phyloP scores from a whole-genome alignment of 2,329 filamentous ascomycete genomes.

The Achaetomium macrosporum region DNA sequence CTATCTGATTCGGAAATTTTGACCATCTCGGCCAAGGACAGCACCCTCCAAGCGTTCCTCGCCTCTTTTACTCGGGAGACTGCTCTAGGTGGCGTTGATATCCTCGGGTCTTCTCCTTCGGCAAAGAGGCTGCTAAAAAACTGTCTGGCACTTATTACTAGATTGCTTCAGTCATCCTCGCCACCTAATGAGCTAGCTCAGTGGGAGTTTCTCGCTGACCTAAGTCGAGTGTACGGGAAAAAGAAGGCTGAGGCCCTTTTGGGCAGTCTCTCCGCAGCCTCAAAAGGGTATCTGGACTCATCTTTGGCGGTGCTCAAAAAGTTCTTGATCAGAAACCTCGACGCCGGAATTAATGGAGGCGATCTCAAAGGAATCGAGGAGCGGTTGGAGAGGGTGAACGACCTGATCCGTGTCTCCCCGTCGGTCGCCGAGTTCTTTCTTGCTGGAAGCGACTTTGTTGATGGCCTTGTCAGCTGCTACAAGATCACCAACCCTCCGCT shows the following conservation, averaged over 20 bases:
- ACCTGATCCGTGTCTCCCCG: constrained; percentile 57
- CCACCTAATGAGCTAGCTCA: constrained; percentile 46
- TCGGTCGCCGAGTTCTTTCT: constrained; percentile 59
- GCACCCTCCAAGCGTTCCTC: constrained; percentile 59
- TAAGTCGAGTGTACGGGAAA: constrained; percentile 62
- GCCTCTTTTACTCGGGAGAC: constrained; percentile 57
- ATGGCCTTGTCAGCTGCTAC: constrained; percentile 64
- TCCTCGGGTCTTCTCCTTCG: constrained; percentile 31
- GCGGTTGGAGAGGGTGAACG: constrained; percentile 53
- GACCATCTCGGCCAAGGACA: constrained; percentile 45
- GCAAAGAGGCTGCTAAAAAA: constrained; percentile 51
- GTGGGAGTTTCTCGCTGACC: constrained; percentile 63
- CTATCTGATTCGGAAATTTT: constrained; percentile 52
- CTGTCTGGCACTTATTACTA: constrained; percentile 58
- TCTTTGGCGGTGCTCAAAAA: constrained; percentile 57
- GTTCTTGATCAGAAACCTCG: constrained; percentile 55
- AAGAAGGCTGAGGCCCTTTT: constrained; percentile 51
- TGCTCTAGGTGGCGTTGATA: constrained; percentile 32
- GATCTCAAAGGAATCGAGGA: constrained; percentile 51
- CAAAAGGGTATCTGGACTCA: constrained; percentile 44
- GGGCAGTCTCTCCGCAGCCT: constrained; percentile 45
- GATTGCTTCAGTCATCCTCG: constrained; percentile 44
- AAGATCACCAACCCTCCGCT: constrained; percentile 57
- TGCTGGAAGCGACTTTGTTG: constrained; percentile 81
- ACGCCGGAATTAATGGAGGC: constrained; percentile 49